Evolutionary conservation across 2,329 filamentous ascomycete species (phyloP).

Genomic region (Neofusicoccum laricinum): DNA sequence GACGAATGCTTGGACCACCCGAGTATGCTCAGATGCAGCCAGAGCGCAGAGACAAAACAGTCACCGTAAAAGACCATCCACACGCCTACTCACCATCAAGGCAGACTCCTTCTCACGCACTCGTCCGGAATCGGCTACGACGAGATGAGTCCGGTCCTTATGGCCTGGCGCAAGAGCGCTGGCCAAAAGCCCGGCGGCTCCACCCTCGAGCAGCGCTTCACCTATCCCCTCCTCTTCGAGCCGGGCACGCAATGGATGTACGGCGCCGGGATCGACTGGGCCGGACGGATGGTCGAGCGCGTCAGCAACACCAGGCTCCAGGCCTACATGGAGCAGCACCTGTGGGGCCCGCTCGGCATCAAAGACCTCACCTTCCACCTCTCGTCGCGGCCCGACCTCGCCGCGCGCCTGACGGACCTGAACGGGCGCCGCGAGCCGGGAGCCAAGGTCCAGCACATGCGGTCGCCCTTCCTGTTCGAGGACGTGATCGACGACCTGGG

Average conservation of each 20-base stretch:
- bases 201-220: constrained; percentile 19
- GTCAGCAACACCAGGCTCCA: constrained; percentile 23
- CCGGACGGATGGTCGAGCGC: constrained; percentile 26
- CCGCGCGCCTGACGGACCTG: constrained; percentile 22
- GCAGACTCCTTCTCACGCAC: constrained; percentile 26
- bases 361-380: constrained; percentile 24
- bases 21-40: too few species aligned
- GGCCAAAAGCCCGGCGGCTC: constrained; percentile 16
- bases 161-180: constrained; percentile 18
- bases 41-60: too few species aligned
- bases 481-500: constrained; percentile 1
- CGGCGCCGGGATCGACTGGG: constrained; percentile 25
- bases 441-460: constrained; percentile 19
- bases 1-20: too few species aligned
- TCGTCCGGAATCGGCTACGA: constrained; percentile 26
- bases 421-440: constrained; percentile 20
- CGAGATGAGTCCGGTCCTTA: constrained; percentile 21
- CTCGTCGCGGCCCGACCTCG: constrained; percentile 7
- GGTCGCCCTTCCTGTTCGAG: constrained; percentile 19
- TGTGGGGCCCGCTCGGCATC: constrained; percentile 26
- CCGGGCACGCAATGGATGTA: constrained; percentile 25
- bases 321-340: constrained; percentile 26
- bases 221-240: constrained; percentile 26
- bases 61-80: too few species aligned
- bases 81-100: constrained; percentile 20